Percentiles rank a stretch among this genome's conserved stretches.
Evolutionary conservation across 2,329 filamentous ascomycete genomes (phyloP).

Genomic region (Botrytis byssoidea): DNA sequence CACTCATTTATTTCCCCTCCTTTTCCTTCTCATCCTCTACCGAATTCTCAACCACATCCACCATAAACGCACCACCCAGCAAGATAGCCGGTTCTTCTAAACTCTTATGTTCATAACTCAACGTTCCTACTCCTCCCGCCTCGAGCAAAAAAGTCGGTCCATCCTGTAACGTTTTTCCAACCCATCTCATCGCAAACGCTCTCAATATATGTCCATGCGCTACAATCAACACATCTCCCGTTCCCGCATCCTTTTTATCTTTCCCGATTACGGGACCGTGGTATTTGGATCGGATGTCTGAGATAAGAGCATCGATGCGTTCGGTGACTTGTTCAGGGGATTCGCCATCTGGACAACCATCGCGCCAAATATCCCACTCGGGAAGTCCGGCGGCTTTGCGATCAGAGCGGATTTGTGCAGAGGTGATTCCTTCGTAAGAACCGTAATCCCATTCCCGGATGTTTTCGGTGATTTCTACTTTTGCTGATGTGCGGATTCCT

Average conservation of each 20-base stretch:
- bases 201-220: slow-evolving; percentile 89
- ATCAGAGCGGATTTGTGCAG: slow-evolving; percentile 61
- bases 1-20: neutral
- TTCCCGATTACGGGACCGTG: slow-evolving; percentile 62
- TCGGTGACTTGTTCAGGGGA: slow-evolving; percentile 64
- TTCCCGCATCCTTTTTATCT: slow-evolving; percentile 41
- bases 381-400: slow-evolving; percentile 46
- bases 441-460: slow-evolving; percentile 77
- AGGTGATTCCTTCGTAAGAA: slow-evolving; percentile 79
- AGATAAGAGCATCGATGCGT: slow-evolving; percentile 73
- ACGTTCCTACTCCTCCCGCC: slow-evolving; percentile 77
- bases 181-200: slow-evolving; percentile 86
- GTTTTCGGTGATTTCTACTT: slow-evolving; percentile 66
- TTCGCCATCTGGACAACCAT: slow-evolving; percentile 82
- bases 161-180: slow-evolving; percentile 68
- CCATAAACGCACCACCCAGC: slow-evolving; percentile 61
- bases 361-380: slow-evolving; percentile 84
- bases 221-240: slow-evolving; percentile 69
- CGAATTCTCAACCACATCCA: slow-evolving; percentile 33
- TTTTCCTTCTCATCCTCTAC: slow-evolving; percentile 21
- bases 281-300: slow-evolving; percentile 63
- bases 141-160: slow-evolving; percentile 79
- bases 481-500: slow-evolving; percentile 53
- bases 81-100: slow-evolving; percentile 78
- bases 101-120: slow-evolving; percentile 80